Conservation (phyloP, 495 filamentous ascomycete species). For the Pseudoneurospora amorphoporcata region DNA sequence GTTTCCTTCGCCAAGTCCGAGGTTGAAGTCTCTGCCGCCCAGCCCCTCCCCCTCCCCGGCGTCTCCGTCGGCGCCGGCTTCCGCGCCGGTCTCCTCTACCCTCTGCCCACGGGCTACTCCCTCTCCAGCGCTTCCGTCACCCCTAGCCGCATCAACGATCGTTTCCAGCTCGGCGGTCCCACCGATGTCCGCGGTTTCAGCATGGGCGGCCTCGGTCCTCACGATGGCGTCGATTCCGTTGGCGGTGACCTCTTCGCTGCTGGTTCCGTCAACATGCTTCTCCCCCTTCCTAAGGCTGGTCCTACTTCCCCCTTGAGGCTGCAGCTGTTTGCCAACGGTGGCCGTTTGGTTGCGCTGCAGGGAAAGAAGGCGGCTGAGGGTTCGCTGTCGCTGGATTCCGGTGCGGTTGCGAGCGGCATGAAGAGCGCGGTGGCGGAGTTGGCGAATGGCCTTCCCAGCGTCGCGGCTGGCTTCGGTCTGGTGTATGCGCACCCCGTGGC, state of each 20-base stretch:
- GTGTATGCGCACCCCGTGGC: slow-evolving; percentile 91
- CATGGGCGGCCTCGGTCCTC: slow-evolving; percentile 76
- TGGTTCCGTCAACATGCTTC: slow-evolving; percentile 68
- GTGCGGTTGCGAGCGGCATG: slow-evolving; percentile 39
- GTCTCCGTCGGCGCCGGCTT: slow-evolving; percentile 44
- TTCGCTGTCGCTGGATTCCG: slow-evolving; percentile 22
- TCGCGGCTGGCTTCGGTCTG: slow-evolving; percentile 77
- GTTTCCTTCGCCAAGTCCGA: slow-evolving; percentile 86
- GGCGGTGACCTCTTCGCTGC: slow-evolving; percentile 90
- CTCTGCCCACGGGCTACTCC: slow-evolving; percentile 46
- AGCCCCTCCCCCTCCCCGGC: slow-evolving; percentile 65
- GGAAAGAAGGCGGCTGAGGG: slow-evolving; percentile 28
- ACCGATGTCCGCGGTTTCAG: slow-evolving; percentile 93
- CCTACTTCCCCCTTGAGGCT: slow-evolving; percentile 74
- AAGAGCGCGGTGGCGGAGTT: slow-evolving; percentile 52
- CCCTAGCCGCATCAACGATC: slow-evolving; percentile 79
- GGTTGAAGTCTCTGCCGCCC: slow-evolving; percentile 62
- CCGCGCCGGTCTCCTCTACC: slow-evolving; percentile 48
- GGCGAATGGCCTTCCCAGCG: slow-evolving; percentile 65
- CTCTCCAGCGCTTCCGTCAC: slow-evolving; percentile 36
- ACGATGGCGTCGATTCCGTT: slow-evolving; percentile 71
- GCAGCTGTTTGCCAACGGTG: slow-evolving; percentile 86
- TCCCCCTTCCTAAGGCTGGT: slow-evolving; percentile 73
- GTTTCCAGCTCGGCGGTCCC: slow-evolving; percentile 88
- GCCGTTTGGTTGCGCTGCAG: slow-evolving; percentile 68